Percentiles rank a stretch among this genome's conserved stretches.
phyloP scores from a whole-genome alignment of 2,329 filamentous ascomycete genomes.

The Penicillium digitatum region DNA sequence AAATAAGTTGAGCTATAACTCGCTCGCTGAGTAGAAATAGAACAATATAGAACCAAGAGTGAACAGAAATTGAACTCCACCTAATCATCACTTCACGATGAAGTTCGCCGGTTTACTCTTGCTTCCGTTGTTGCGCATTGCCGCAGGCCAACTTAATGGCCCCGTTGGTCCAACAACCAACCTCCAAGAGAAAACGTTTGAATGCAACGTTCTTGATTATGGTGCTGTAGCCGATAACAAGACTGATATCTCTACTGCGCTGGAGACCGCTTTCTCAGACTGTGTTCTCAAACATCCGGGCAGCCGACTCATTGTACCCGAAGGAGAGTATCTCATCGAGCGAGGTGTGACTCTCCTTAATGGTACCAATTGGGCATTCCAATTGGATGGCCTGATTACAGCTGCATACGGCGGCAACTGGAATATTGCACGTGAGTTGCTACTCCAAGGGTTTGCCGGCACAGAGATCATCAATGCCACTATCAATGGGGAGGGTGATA shows the following conservation, averaged over 20 bases:
- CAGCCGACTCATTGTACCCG: slow-evolving; percentile 27
- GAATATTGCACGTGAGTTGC: slow-evolving; percentile 27
- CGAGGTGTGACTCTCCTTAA: slow-evolving; percentile 27
- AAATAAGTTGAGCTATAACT: background rate
- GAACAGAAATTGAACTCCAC: background rate
- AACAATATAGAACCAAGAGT: background rate
- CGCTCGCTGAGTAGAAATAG: background rate
- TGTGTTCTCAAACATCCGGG: slow-evolving; percentile 15
- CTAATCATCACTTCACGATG: background rate
- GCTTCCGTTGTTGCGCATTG: background rate
- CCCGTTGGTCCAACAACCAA: slow-evolving; percentile 12
- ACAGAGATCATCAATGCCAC: slow-evolving; percentile 27
- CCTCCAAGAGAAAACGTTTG: slow-evolving; percentile 5
- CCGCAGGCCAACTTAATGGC: slow-evolving; percentile 10
- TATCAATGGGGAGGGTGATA: slow-evolving; percentile 35
- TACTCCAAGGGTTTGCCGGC: slow-evolving; percentile 30
- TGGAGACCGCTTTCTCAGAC: slow-evolving; percentile 22
- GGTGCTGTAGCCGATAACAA: slow-evolving; percentile 13
- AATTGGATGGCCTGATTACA: slow-evolving; percentile 34
- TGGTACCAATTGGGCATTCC: slow-evolving; percentile 35
- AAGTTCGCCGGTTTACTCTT: background rate
- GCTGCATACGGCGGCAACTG: slow-evolving; percentile 30
- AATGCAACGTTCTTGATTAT: slow-evolving; percentile 16
- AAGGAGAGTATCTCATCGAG: slow-evolving; percentile 28
- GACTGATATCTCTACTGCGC: slow-evolving; percentile 10